phyloP scores from a whole-genome alignment of 1,139 yeast species.

The Magnusiomyces tetraspermus region DNA sequence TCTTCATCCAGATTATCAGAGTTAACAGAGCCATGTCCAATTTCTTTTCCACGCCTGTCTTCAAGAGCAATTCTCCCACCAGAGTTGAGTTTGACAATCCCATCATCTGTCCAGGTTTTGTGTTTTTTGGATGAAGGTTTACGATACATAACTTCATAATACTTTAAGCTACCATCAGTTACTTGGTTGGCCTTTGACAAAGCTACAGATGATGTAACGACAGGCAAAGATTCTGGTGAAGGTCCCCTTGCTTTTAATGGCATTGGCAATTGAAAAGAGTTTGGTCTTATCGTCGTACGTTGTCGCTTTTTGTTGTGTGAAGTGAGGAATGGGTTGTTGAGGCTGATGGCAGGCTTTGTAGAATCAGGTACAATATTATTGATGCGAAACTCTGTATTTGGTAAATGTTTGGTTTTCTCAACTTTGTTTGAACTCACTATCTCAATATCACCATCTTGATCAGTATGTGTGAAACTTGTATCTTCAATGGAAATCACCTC shows the following conservation, averaged over 20 bases:
- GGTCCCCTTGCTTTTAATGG: not conserved
- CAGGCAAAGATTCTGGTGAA: not conserved
- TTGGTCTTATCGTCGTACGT: not conserved
- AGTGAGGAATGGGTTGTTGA: not conserved
- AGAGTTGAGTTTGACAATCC: constrained; percentile 37
- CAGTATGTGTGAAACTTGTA: not conserved
- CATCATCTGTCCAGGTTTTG: constrained; percentile 96
- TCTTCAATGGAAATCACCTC: not conserved
- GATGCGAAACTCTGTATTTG: not conserved
- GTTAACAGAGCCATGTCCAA: constrained; percentile 6
- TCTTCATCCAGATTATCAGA: constrained; percentile 23
- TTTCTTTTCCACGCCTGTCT: constrained; percentile 22
- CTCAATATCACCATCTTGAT: not conserved
- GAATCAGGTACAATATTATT: not conserved
- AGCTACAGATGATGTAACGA: not conserved
- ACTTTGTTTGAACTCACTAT: not conserved
- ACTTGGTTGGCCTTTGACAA: not conserved
- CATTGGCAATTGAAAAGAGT: not conserved
- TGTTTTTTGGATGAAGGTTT: constrained; percentile 67
- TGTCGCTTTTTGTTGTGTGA: not conserved
- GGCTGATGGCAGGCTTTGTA: not conserved
- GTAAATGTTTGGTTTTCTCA: not conserved
- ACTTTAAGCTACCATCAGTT: not conserved
- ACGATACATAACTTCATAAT: constrained; percentile 51
- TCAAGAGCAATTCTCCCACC: constrained; percentile 18